These are phyloP conservation scores for Aureobasidium pullulans DNA, from an alignment of 2,329 filamentous ascomycete genomes.

Conservation along the genomic window DNA sequence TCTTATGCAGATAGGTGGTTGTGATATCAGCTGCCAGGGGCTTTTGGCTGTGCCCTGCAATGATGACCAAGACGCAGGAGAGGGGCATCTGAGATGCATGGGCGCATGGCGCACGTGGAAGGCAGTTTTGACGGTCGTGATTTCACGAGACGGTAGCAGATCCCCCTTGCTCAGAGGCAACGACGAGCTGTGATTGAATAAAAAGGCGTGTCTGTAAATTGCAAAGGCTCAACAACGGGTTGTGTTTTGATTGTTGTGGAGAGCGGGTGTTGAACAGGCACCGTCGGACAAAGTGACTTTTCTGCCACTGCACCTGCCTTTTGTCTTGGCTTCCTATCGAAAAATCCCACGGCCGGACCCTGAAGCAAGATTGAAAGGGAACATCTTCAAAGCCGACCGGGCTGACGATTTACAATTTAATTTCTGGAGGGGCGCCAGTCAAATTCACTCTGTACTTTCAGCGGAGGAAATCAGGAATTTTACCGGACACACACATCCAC, in stretches of 20 bases:
- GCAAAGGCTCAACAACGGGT: not conserved
- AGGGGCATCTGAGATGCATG: not conserved
- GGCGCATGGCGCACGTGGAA: not conserved
- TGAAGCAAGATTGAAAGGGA: slow-evolving; percentile 2
- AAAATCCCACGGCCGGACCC: slow-evolving; percentile 6
- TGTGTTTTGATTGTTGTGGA: not conserved
- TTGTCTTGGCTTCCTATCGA: not conserved
- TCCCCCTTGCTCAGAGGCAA: not conserved
- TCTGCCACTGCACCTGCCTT: too few species aligned
- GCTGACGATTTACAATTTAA: not conserved
- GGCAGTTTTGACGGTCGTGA: not conserved
- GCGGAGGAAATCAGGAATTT: not conserved
- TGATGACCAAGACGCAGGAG: not conserved
- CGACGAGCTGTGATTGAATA: not conserved
- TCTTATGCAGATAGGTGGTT: too few species aligned
- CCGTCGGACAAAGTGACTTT: not conserved
- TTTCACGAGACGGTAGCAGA: not conserved
- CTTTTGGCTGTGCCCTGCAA: too few species aligned
- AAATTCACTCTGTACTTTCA: not conserved
- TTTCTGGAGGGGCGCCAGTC: slow-evolving; percentile 6
- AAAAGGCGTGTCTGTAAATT: not conserved
- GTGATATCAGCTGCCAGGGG: too few species aligned
- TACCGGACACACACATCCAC: slow-evolving; percentile 13
- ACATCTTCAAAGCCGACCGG: not conserved
- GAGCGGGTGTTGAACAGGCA: not conserved